Conservation (phyloP, 768 basidiomycete genomes). For the Tricholoma hemisulphureum region DNA sequence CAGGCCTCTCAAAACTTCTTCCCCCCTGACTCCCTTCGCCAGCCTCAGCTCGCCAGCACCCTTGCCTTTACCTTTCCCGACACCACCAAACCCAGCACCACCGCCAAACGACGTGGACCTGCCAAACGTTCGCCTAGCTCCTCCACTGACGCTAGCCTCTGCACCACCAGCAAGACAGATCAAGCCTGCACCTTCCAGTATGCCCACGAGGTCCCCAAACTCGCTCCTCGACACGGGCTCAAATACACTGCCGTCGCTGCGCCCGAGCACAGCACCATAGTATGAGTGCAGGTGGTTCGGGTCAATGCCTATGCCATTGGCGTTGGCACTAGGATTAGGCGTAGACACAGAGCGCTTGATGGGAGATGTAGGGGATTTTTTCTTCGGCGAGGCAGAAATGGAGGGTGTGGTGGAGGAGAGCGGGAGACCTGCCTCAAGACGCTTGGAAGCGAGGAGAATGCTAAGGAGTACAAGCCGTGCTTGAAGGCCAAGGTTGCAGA, state of each 20-base stretch:
- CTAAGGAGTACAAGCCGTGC: conserved; percentile 67
- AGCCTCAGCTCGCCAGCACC: conserved; percentile 48
- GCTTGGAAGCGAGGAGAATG: conserved; percentile 61
- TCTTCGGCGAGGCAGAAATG: conserved; percentile 28
- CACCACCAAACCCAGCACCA: conserved; percentile 34
- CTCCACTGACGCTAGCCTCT: conserved; percentile 5
- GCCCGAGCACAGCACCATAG: conserved; percentile 58
- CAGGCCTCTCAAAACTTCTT: conserved; percentile 70
- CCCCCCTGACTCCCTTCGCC: conserved; percentile 59
- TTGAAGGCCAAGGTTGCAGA: conserved; percentile 70
- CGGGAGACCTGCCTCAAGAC: conserved; percentile 55
- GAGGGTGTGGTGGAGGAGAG: conserved; percentile 40
- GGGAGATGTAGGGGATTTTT: conserved; percentile 39
- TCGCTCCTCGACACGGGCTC: conserved; percentile 71
- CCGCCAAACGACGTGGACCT: conserved; percentile 59
- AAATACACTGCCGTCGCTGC: conserved; percentile 54
- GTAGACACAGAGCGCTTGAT: conserved; percentile 51
- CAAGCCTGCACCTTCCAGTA: conserved; percentile 73
- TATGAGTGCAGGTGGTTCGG: conserved; percentile 61
- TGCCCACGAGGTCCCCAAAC: conserved; percentile 66
- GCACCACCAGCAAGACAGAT: conserved; percentile 20
- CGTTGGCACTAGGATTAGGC: conserved; percentile 23
- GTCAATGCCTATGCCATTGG: conserved; percentile 46
- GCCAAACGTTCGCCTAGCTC: conserved; percentile 50
- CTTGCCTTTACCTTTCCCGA: conserved; percentile 41